Evolutionary conservation across 805 yeast genomes (phyloP).

Genomic region (Schwanniomyces vanrijiae): DNA sequence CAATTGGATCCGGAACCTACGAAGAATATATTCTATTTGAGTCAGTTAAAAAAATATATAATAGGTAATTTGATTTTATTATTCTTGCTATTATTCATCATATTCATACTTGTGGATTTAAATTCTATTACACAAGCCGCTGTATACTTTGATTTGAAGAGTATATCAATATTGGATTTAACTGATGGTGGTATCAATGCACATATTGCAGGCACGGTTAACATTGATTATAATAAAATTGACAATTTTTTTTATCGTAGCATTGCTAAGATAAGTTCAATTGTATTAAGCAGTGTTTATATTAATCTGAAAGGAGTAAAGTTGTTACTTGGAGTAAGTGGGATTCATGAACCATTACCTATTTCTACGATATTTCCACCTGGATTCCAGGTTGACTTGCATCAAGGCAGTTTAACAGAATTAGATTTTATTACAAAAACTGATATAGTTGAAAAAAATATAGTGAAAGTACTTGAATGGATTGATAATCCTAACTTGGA

Average conservation of each 20-base stretch:
- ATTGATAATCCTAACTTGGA: constrained; percentile 14
- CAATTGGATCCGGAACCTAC: not conserved
- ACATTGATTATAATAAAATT: constrained; percentile 27
- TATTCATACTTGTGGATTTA: constrained; percentile 4
- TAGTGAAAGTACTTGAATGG: constrained; percentile 15
- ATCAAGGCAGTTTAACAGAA: constrained; percentile 17
- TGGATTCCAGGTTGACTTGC: constrained; percentile 18
- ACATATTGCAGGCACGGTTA: constrained; percentile 24
- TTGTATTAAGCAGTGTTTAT: constrained; percentile 22
- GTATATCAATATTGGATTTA: constrained; percentile 21
- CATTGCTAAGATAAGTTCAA: constrained; percentile 19
- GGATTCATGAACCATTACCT: constrained; percentile 14
- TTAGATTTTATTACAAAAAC: constrained; percentile 25
- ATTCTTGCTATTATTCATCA: not conserved
- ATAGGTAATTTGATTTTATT: not conserved
- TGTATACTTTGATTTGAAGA: constrained; percentile 20
- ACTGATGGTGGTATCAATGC: constrained; percentile 27
- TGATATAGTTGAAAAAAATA: constrained; percentile 16
- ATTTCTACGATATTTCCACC: constrained; percentile 26
- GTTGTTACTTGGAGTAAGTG: constrained; percentile 15
- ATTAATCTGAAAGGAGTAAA: constrained; percentile 20
- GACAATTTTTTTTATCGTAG: constrained; percentile 18
- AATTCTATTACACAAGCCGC: constrained; percentile 18
- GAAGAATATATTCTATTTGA: too few species aligned
- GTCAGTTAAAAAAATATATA: not conserved